Conservation (phyloP, 306 rosid species). For the Prunus fruticosa region DNA sequence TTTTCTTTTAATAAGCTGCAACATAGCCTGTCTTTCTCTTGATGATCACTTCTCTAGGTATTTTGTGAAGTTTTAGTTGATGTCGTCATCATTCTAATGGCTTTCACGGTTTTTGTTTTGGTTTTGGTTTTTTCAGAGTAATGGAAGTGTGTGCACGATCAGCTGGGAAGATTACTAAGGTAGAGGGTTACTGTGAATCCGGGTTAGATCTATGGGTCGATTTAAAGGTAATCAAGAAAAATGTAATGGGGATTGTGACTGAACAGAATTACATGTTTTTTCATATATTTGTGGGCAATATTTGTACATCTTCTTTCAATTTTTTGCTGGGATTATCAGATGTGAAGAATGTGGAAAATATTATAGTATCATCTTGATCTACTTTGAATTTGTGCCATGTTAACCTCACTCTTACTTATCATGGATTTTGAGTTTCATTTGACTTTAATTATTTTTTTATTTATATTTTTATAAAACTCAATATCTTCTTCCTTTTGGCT, state of each 20-base stretch:
- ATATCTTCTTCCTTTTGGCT: not conserved
- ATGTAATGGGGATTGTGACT: not conserved
- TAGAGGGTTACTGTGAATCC: not conserved
- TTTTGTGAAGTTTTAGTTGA: not conserved
- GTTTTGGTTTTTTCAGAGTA: not conserved
- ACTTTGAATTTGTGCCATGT: no score
- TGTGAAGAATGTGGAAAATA: not conserved
- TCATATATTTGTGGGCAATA: not conserved
- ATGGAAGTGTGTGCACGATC: not conserved
- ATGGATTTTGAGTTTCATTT: not conserved
- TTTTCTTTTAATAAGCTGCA: no score
- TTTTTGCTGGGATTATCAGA: not conserved
- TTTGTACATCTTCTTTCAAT: no score
- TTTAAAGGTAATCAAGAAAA: not conserved
- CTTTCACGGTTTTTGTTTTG: not conserved
- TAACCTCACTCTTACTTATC: not conserved
- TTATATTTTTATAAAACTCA: not conserved
- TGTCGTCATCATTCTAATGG: not conserved
- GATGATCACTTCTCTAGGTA: not conserved
- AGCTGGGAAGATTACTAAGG: not conserved
- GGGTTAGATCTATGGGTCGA: not conserved
- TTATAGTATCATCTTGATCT: no score
- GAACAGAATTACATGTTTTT: no score
- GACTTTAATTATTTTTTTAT: no score
- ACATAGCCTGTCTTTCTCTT: not conserved